Evolutionary conservation across 805 yeast genomes (phyloP).

Genomic region (Kockiozyma suomiensis): DNA sequence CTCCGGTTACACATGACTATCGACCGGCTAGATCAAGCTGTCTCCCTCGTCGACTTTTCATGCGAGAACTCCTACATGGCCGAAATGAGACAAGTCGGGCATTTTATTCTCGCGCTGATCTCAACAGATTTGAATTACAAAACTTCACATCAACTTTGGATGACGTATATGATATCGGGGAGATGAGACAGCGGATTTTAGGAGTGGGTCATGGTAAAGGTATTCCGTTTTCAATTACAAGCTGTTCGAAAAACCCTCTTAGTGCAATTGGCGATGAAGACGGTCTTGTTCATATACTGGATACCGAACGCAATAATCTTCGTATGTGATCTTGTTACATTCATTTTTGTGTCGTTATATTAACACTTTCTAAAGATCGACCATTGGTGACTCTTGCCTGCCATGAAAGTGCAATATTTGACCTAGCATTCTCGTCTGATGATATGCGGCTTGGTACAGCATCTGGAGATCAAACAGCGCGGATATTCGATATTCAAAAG

Average conservation of each 20-base stretch:
- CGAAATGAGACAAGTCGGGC: neutral
- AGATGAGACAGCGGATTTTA: neutral
- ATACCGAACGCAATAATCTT: neutral
- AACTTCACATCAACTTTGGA: constrained; percentile 10
- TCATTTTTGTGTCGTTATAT: too few relatives aligned
- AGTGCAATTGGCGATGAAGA: constrained; percentile 25
- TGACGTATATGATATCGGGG: constrained; percentile 13
- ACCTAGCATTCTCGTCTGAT: constrained; percentile 23
- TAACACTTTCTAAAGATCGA: neutral
- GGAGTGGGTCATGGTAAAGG: neutral
- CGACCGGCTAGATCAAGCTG: neutral
- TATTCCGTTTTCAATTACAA: constrained; percentile 19
- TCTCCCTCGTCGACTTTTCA: constrained; percentile 12
- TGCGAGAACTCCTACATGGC: constrained; percentile 8
- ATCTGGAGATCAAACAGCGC: constrained; percentile 29
- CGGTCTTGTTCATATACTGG: constrained; percentile 25
- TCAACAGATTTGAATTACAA: constrained; percentile 10
- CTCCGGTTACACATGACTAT: neutral
- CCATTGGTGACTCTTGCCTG: constrained; percentile 17
- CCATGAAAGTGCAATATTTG: constrained; percentile 31
- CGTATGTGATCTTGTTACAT: neutral
- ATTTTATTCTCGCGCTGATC: constrained; percentile 18
- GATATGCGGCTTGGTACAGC: constrained; percentile 20
- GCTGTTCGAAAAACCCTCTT: constrained; percentile 8
- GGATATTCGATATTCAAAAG: constrained; percentile 22